phyloP scores from a whole-genome alignment of 805 yeast species.

The Ogataea pignaliae region DNA sequence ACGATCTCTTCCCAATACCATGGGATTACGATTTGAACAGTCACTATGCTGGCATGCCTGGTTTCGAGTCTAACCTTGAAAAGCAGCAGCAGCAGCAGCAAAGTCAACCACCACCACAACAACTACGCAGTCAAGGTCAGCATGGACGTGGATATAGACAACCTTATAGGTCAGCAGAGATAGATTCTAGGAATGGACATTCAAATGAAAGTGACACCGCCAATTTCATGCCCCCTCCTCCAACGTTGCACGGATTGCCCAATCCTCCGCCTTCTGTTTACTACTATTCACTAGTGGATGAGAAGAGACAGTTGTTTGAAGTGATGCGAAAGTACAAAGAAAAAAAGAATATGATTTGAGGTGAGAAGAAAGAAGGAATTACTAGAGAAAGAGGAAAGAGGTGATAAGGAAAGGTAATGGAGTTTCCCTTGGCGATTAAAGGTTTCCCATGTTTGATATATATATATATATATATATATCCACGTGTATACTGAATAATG shows the following conservation, averaged over 20 bases:
- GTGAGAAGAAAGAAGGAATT: too few relatives aligned
- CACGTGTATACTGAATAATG: too few relatives aligned
- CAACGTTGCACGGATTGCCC: constrained; percentile 29
- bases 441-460: too few relatives aligned
- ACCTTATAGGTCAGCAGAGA: too few relatives aligned
- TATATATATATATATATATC: too few relatives aligned
- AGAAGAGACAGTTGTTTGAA: constrained; percentile 15
- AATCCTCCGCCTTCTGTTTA: constrained; percentile 33
- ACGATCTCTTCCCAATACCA: constrained; percentile 18
- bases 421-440: too few relatives aligned
- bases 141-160: too few relatives aligned
- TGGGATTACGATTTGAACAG: constrained; percentile 35
- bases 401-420: too few relatives aligned
- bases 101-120: constrained; percentile 12
- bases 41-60: constrained; percentile 35
- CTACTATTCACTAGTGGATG: constrained; percentile 18
- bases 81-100: constrained; percentile 3
- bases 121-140: too few relatives aligned
- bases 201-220: constrained; percentile 1
- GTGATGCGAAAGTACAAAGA: constrained; percentile 6
- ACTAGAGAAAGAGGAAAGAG: too few relatives aligned
- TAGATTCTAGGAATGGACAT: too few relatives aligned
- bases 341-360: too few relatives aligned
- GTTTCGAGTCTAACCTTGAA: constrained; percentile 10
- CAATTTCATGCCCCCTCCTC: constrained; percentile 30